Percentiles rank a stretch among this genome's conserved stretches.
phyloP scores from a whole-genome alignment of 352 stramenopile species.

The Pilasporangium apinafurcum region DNA sequence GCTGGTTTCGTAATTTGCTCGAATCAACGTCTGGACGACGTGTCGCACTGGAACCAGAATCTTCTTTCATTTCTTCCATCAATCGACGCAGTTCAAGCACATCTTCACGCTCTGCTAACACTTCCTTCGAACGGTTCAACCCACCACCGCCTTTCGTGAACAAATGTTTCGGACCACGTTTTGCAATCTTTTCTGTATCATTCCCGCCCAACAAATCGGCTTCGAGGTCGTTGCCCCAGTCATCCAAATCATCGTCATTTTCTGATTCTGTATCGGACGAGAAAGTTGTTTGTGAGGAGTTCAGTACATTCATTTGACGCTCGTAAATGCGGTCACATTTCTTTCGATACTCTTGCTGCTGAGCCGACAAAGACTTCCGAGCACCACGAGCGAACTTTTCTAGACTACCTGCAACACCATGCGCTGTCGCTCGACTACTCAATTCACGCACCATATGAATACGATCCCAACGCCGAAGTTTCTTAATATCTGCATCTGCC shows the following conservation, averaged over 20 bases:
- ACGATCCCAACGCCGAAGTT: constrained; percentile 74
- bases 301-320: constrained; percentile 78
- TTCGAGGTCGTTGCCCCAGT: constrained; percentile 71
- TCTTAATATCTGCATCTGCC: constrained; percentile 75
- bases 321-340: constrained; percentile 84
- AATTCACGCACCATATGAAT: constrained; percentile 79
- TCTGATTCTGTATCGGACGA: constrained; percentile 73
- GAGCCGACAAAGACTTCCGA: constrained; percentile 71
- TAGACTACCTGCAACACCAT: constrained; percentile 63
- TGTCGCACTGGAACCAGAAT: constrained; percentile 23
- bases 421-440: constrained; percentile 63
- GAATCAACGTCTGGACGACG: constrained; percentile 62
- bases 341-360: constrained; percentile 82
- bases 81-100: constrained; percentile 68
- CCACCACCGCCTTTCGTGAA: constrained; percentile 70
- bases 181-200: constrained; percentile 42
- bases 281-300: constrained; percentile 46
- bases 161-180: constrained; percentile 65
- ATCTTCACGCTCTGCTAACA: constrained; percentile 69
- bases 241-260: constrained; percentile 63
- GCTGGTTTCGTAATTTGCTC: constrained; percentile 49
- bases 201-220: constrained; percentile 64
- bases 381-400: constrained; percentile 78
- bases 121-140: constrained; percentile 71
- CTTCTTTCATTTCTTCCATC: constrained; percentile 82